phyloP scores from a whole-genome alignment of 2,329 filamentous ascomycete species.

The Sporothrix pallida region DNA sequence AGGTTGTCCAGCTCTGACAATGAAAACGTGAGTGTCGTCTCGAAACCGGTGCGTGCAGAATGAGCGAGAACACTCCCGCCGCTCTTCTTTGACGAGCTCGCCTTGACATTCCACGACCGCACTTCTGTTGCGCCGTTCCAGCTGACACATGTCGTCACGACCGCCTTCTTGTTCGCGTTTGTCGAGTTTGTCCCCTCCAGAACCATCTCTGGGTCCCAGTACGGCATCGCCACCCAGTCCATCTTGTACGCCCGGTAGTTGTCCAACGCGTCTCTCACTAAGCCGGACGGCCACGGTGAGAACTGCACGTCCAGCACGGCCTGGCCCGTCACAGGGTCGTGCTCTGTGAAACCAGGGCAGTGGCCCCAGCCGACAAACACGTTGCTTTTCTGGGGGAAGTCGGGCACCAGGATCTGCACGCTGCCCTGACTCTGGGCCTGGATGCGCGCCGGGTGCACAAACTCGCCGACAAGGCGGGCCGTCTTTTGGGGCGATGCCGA shows the following conservation, averaged over 20 bases:
- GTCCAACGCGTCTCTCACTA: slow-evolving; percentile 43
- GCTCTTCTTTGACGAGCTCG: background rate
- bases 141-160: slow-evolving; percentile 46
- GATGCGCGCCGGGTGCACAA: slow-evolving; percentile 49
- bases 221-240: slow-evolving; percentile 56
- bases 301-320: slow-evolving; percentile 59
- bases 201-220: slow-evolving; percentile 45
- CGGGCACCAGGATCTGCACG: slow-evolving; percentile 58
- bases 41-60: slow-evolving; percentile 10
- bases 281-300: slow-evolving; percentile 28
- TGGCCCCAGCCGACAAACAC: slow-evolving; percentile 64
- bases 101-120: slow-evolving; percentile 35
- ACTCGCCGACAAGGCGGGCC: slow-evolving; percentile 53
- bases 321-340: slow-evolving; percentile 51
- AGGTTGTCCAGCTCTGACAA: background rate
- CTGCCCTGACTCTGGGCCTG: slow-evolving; percentile 47
- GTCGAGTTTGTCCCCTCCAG: slow-evolving; percentile 38
- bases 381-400: slow-evolving; percentile 47
- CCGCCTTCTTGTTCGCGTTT: slow-evolving; percentile 1
- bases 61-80: background rate
- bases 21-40: slow-evolving; percentile 3
- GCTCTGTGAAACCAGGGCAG: slow-evolving; percentile 54
- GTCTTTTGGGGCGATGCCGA: slow-evolving; percentile 47
- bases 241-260: slow-evolving; percentile 62
- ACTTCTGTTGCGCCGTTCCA: slow-evolving; percentile 55